A percentile compares a stretch with the other conserved stretches of the same genome.
Evolutionary conservation across 192 early-diverging fungal genomes (phyloP).

Genomic region (Linnemannia zychae): DNA sequence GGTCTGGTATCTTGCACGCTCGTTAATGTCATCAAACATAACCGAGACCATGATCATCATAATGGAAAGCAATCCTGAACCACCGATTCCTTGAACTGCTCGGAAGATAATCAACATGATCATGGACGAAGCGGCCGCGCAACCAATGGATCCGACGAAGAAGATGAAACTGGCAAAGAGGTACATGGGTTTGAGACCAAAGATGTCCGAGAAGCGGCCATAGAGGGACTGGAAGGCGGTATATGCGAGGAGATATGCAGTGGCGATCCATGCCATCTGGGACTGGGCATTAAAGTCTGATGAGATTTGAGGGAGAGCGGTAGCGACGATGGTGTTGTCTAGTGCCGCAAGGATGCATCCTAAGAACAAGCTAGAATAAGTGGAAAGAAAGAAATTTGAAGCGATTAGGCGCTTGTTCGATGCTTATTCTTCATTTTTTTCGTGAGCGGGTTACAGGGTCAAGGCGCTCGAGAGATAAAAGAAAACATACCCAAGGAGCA

Average conservation of each 20-base stretch:
- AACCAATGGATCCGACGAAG: conserved; percentile 57
- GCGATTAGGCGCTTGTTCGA: background rate
- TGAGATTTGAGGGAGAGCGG: conserved; percentile 78
- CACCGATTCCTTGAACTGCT: conserved; percentile 86
- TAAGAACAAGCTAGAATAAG: conserved; percentile 61
- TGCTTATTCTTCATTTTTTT: background rate
- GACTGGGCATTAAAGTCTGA: conserved; percentile 75
- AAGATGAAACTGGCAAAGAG: conserved; percentile 51
- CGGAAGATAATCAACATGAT: conserved; percentile 76
- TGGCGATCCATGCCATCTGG: conserved; percentile 86
- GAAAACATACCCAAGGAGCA: background rate
- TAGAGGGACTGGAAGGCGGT: conserved; percentile 84
- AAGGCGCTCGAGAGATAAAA: background rate
- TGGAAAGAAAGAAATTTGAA: background rate
- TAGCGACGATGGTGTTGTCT: conserved; percentile 89
- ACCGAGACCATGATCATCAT: conserved; percentile 90
- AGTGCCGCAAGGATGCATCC: conserved; percentile 80
- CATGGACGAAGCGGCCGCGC: conserved; percentile 62
- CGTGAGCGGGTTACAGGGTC: background rate
- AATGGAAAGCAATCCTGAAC: conserved; percentile 77
- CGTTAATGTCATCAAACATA: conserved; percentile 77
- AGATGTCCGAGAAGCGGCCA: conserved; percentile 84
- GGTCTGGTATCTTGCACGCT: conserved; percentile 87
- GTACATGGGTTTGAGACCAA: conserved; percentile 62
- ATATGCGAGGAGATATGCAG: conserved; percentile 75